A percentile compares a stretch with the other conserved stretches of the same genome.
Conservation (phyloP, 2,329 filamentous ascomycete species). For the Penicillium sp. region DNA sequence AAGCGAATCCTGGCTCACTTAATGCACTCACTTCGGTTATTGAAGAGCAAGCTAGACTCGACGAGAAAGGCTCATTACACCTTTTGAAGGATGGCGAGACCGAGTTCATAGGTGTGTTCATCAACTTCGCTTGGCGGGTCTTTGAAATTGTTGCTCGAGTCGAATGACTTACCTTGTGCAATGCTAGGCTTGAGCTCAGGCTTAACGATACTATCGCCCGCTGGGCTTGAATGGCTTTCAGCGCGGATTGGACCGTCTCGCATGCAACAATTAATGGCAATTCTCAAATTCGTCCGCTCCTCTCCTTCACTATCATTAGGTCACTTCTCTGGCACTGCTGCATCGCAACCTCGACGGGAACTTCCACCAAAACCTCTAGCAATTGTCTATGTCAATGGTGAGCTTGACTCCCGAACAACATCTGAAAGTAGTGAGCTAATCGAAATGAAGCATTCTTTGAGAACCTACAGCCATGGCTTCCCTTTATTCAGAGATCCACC, state of each 20-base stretch:
- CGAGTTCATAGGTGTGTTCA: too few relatives aligned
- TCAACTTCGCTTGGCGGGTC: too few relatives aligned
- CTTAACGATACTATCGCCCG: background rate
- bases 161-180: too few relatives aligned
- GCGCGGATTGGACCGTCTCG: background rate
- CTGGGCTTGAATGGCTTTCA: background rate
- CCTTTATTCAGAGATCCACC: background rate
- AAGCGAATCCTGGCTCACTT: too few relatives aligned
- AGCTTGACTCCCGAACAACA: background rate
- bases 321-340: background rate
- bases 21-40: too few relatives aligned
- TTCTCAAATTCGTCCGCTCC: background rate
- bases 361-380: background rate
- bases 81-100: too few relatives aligned
- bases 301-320: background rate
- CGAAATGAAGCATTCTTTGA: too few relatives aligned
- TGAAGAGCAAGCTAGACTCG: too few relatives aligned
- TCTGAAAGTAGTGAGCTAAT: too few relatives aligned
- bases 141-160: too few relatives aligned
- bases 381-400: background rate
- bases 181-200: background rate
- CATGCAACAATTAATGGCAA: background rate
- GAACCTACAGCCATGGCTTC: background rate
- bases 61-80: too few relatives aligned
- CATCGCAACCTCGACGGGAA: background rate